Evolutionary conservation across 805 yeast species (phyloP), one percentile per base, ranked within the genome.

Genomic region (Phaffomyces opuntiae): DNA sequence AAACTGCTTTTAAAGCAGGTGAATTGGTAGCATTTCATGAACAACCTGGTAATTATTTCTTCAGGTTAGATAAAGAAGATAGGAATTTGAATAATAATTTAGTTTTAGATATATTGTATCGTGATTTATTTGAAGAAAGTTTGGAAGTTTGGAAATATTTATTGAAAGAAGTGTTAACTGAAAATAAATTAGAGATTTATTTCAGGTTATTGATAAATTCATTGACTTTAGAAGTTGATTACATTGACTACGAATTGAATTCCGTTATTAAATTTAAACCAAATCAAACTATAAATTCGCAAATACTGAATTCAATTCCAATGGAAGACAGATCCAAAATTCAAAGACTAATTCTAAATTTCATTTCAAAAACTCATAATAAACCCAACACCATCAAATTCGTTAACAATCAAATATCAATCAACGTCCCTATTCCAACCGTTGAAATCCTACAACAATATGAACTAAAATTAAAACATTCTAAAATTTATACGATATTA

Each of bases 31-130:
- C 86, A 0, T 78, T 75, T 56, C 76, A 77, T 7, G 89, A 82
- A n/a, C 90, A 85, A 49, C 84, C 88, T 0, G 78, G 80, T 0
- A 74, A 78, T 3, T 75, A 72, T 40, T 78, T 83, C 47, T 87
- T 77, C 63, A 69, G 72, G 44, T 70, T 85, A n/a, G 57, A 63
- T 34, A 57, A 57, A 26, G 45, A 40, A 39, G 58, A 45, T 36
- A 44, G 57, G 5, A 51, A 63, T 12, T 49, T 46, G 1, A 43
- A 56, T 7, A 49, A 63, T 34, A 54, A 63, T 12, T 63, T 80
- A 42, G 64, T 64, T 12, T 60, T 82, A 42, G 54, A 51, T 3
- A 68, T 81, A 27, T 53, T 59, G 7, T 81, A 77, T 53, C 65
- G 77, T 29, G 72, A 71, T 42, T 53, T 81, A 3, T 56, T 61